These are phyloP conservation scores for Raffaelea arxii DNA, from an alignment of 2,329 filamentous ascomycete species.

Conservation along the genomic window DNA sequence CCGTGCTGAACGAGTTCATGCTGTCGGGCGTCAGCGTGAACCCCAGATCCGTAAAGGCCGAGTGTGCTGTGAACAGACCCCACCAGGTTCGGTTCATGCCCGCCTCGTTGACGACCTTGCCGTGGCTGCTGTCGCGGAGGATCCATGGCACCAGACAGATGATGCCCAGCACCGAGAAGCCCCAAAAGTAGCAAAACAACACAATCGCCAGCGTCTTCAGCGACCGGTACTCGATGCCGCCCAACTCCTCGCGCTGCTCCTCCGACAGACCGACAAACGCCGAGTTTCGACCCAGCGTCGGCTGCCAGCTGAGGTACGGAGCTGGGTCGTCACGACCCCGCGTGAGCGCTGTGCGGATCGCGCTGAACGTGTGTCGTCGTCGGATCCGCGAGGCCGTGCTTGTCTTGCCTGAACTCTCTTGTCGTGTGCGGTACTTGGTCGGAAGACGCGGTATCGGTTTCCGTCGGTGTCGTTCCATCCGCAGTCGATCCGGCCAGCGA, in stretches of 20 bases:
- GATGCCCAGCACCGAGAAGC: constrained; percentile 70
- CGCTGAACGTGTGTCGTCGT: constrained; percentile 24
- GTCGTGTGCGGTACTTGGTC: no score
- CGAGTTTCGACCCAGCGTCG: constrained; percentile 87
- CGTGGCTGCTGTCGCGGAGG: constrained; percentile 49
- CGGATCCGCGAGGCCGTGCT: no score
- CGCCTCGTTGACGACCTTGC: constrained; percentile 48
- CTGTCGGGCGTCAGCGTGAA: constrained; percentile 88
- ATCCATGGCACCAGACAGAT: constrained; percentile 77
- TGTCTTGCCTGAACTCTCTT: no score
- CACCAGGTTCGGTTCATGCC: constrained; percentile 72
- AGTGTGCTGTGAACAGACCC: constrained; percentile 80
- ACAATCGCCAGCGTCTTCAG: constrained; percentile 77
- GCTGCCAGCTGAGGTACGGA: constrained; percentile 90
- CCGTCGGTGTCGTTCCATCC: not conserved
- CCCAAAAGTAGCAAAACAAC: constrained; percentile 69
- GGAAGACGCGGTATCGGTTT: no score
- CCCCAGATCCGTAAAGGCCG: constrained; percentile 90
- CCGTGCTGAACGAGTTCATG: constrained; percentile 79
- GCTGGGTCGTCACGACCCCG: constrained; percentile 52
- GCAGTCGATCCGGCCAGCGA: constrained; percentile 31
- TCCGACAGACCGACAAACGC: constrained; percentile 81
- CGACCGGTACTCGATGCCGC: constrained; percentile 91
- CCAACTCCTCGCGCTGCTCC: constrained; percentile 87
- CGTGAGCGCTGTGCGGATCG: constrained; percentile 43